A percentile compares a stretch with the other conserved stretches of the same genome.
phyloP scores from a whole-genome alignment of 129 eudicot genomes.

The Rutidosis leptorrhynchoides region DNA sequence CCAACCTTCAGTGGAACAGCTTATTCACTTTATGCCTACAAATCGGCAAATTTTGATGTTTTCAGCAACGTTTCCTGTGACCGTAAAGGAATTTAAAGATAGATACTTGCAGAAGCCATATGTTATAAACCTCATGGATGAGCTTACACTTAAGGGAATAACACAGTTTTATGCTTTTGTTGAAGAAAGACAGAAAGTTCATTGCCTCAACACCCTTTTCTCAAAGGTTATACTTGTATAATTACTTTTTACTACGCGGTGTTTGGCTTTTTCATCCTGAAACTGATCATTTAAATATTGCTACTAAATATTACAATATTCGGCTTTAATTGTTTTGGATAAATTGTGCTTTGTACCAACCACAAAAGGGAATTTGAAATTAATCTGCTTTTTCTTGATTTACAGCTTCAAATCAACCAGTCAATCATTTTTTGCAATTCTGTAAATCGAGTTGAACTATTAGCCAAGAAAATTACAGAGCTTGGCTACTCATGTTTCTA shows the following conservation, averaged over 20 bases:
- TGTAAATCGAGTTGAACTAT: slow-evolving; percentile 86
- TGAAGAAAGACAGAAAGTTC: slow-evolving; percentile 98
- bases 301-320: too few relatives aligned
- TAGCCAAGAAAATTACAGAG: slow-evolving; percentile 88
- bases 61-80: slow-evolving; percentile 97
- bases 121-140: slow-evolving; percentile 95
- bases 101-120: slow-evolving; percentile 80
- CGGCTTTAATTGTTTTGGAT: neutral
- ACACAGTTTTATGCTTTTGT: slow-evolving; percentile 97
- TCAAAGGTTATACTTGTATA: slow-evolving; percentile 61
- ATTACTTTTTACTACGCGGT: slow-evolving; percentile 3
- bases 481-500: slow-evolving; percentile 95
- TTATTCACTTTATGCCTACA: slow-evolving; percentile 62
- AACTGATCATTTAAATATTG: too few relatives aligned
- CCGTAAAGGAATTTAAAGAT: slow-evolving; percentile 91
- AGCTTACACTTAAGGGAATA: slow-evolving; percentile 95
- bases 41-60: slow-evolving; percentile 93
- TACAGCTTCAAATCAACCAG: slow-evolving; percentile 90
- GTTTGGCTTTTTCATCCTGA: neutral
- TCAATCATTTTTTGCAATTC: slow-evolving; percentile 93
- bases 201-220: slow-evolving; percentile 97
- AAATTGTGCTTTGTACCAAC: too few relatives aligned
- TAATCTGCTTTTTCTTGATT: slow-evolving; percentile 33
- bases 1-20: slow-evolving; percentile 90
- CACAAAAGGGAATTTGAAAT: neutral